These are phyloP conservation scores for Hydrangea macrophylla DNA, from an alignment of 148 eudicot genomes.

Conservation along the genomic window DNA sequence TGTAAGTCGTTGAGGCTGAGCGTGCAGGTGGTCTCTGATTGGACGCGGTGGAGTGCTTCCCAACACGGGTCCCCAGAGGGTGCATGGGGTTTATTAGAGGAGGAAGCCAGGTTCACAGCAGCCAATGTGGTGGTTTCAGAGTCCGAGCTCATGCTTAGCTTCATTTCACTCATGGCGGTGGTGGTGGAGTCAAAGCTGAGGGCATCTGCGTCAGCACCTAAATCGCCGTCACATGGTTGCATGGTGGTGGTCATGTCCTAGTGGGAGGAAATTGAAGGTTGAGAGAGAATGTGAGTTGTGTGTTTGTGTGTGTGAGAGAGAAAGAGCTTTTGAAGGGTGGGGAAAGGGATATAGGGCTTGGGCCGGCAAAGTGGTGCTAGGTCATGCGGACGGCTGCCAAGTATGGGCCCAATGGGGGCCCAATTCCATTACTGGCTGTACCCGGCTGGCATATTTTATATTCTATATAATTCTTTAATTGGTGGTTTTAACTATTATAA, in stretches of 20 bases:
- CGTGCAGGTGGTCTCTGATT: neutral
- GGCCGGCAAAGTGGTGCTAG: constrained; percentile 9
- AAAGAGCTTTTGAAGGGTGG: neutral
- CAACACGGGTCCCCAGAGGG: constrained; percentile 10
- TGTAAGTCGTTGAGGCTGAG: constrained; percentile 17
- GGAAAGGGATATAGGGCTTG: neutral
- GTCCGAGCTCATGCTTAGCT: constrained; percentile 11
- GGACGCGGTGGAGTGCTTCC: constrained; percentile 11
- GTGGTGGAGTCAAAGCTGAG: constrained; percentile 15
- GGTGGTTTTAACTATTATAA: neutral
- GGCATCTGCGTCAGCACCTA: neutral
- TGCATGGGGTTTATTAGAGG: constrained; percentile 10
- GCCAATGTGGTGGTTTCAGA: constrained; percentile 14
- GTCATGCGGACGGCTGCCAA: constrained; percentile 13
- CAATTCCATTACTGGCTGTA: neutral
- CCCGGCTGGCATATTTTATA: neutral
- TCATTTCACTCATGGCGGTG: neutral
- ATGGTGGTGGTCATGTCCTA: neutral
- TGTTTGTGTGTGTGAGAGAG: neutral
- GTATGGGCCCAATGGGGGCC: neutral
- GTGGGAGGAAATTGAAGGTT: neutral
- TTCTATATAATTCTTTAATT: neutral
- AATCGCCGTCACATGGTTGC: neutral
- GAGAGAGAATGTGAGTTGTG: neutral
- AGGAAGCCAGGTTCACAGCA: neutral